A percentile compares a stretch with the other conserved stretches of the same genome.
These are phyloP conservation scores for Septoria petroselini DNA, from an alignment of 2,329 filamentous ascomycete species.

Conservation along the genomic window DNA sequence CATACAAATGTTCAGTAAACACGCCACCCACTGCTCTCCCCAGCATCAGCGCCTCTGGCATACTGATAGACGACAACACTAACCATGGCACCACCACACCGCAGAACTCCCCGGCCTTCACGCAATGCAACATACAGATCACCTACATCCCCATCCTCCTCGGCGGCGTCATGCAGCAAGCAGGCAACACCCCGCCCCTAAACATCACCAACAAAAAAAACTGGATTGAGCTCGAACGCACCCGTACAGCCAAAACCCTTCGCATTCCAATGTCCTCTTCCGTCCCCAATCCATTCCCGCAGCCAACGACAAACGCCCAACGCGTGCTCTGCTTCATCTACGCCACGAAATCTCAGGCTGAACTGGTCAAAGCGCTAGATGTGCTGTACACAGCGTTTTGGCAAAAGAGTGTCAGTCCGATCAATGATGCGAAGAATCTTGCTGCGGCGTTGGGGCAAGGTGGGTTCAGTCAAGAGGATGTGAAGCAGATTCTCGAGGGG, in stretches of 20 bases:
- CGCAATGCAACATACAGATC: slow-evolving; percentile 47
- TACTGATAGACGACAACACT: neutral
- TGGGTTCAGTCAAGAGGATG: slow-evolving; percentile 45
- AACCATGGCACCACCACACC: neutral
- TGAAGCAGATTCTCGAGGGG: slow-evolving; percentile 40
- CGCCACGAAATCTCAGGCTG: slow-evolving; percentile 41
- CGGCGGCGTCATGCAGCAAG: slow-evolving; percentile 57
- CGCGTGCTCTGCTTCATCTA: slow-evolving; percentile 52
- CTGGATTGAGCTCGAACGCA: slow-evolving; percentile 55
- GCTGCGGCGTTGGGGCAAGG: slow-evolving; percentile 44
- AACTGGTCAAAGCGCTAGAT: slow-evolving; percentile 43
- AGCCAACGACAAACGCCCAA: slow-evolving; percentile 51
- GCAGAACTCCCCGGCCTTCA: slow-evolving; percentile 57
- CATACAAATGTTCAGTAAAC: neutral
- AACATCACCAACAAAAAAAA: slow-evolving; percentile 59
- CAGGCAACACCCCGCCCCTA: slow-evolving; percentile 54
- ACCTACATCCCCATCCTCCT: slow-evolving; percentile 59
- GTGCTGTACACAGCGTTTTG: slow-evolving; percentile 54
- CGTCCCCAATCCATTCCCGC: slow-evolving; percentile 53
- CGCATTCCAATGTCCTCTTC: slow-evolving; percentile 51
- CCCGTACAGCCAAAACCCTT: slow-evolving; percentile 54
- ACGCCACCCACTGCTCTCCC: no score
- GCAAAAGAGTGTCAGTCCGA: slow-evolving; percentile 46
- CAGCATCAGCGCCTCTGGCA: no score
- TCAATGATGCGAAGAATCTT: slow-evolving; percentile 48